phyloP scores from a whole-genome alignment of 2,329 filamentous ascomycete species.

The Claviceps sp. region DNA sequence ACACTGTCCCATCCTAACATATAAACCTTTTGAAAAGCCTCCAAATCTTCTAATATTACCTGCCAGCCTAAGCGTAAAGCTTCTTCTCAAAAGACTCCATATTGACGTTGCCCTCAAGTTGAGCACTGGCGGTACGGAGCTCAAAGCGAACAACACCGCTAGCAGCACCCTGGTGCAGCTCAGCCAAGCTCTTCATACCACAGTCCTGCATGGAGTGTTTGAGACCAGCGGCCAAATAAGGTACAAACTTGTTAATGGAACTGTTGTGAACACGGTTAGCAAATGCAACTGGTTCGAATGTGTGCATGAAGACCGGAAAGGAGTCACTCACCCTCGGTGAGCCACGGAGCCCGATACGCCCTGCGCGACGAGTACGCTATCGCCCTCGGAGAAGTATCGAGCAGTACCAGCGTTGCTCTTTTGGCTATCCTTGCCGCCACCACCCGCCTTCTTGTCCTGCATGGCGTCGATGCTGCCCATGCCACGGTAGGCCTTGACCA shows the following conservation, averaged over 20 bases:
- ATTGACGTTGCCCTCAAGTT: slow-evolving; percentile 94
- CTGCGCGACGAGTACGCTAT: slow-evolving; percentile 88
- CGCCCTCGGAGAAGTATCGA: slow-evolving; percentile 95
- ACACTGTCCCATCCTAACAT: neutral
- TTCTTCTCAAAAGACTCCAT: slow-evolving; percentile 99
- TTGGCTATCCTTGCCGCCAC: slow-evolving; percentile 56
- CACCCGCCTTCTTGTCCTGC: slow-evolving; percentile 95
- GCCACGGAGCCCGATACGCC: slow-evolving; percentile 82
- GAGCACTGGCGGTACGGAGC: slow-evolving; percentile 83
- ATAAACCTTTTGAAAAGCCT: neutral
- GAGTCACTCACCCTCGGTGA: slow-evolving; percentile 46
- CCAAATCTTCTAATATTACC: neutral
- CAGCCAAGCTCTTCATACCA: slow-evolving; percentile 66
- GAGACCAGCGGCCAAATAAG: slow-evolving; percentile 86
- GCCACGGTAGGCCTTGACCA: slow-evolving; percentile 97
- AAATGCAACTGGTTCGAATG: neutral
- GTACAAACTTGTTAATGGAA: slow-evolving; percentile 87
- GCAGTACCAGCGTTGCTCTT: slow-evolving; percentile 90
- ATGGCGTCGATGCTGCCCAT: slow-evolving; percentile 99
- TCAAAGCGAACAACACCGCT: slow-evolving; percentile 79
- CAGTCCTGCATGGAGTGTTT: slow-evolving; percentile 98
- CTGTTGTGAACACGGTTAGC: slow-evolving; percentile 26
- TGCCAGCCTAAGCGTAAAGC: slow-evolving; percentile 63
- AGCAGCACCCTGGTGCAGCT: slow-evolving; percentile 62
- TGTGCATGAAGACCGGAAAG: no score